Evolutionary conservation across 2,329 filamentous ascomycete genomes (phyloP).

Genomic region (Aspergillus neotritici): DNA sequence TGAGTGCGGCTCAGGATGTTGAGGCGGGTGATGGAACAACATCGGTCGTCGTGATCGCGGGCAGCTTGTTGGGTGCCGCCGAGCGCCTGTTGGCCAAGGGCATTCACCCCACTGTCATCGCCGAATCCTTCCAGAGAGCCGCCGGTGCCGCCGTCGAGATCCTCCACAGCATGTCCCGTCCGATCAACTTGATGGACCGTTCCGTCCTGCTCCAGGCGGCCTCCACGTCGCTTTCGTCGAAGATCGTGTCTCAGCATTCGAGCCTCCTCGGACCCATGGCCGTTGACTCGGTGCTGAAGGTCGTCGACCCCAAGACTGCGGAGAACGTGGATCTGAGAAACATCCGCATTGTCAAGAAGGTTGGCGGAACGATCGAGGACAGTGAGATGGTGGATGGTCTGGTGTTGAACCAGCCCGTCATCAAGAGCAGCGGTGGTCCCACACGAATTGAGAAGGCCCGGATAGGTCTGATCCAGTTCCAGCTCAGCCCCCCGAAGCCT

Average conservation of each 20-base stretch:
- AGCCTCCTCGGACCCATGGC: constrained; percentile 95
- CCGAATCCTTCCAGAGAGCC: constrained; percentile 93
- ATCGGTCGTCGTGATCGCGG: constrained; percentile 95
- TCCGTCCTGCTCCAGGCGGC: constrained; percentile 90
- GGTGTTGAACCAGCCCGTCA: constrained; percentile 83
- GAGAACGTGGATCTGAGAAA: constrained; percentile 96
- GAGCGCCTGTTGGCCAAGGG: constrained; percentile 85
- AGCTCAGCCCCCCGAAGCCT: constrained; percentile 94
- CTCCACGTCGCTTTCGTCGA: constrained; percentile 93
- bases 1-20: constrained; percentile 95
- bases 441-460: constrained; percentile 92
- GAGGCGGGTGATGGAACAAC: constrained; percentile 98
- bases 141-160: constrained; percentile 82
- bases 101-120: constrained; percentile 96
- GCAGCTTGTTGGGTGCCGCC: constrained; percentile 86
- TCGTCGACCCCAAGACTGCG: constrained; percentile 90
- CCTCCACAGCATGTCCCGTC: constrained; percentile 91
- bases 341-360: constrained; percentile 95
- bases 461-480: constrained; percentile 97
- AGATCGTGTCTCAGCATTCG: constrained; percentile 97
- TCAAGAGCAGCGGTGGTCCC: constrained; percentile 90
- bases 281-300: constrained; percentile 90
- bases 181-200: constrained; percentile 82
- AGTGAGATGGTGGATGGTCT: constrained; percentile 95
- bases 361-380: constrained; percentile 96